phyloP scores from a whole-genome alignment of 2,329 filamentous ascomycete genomes.

The Aspergillus bombycis region DNA sequence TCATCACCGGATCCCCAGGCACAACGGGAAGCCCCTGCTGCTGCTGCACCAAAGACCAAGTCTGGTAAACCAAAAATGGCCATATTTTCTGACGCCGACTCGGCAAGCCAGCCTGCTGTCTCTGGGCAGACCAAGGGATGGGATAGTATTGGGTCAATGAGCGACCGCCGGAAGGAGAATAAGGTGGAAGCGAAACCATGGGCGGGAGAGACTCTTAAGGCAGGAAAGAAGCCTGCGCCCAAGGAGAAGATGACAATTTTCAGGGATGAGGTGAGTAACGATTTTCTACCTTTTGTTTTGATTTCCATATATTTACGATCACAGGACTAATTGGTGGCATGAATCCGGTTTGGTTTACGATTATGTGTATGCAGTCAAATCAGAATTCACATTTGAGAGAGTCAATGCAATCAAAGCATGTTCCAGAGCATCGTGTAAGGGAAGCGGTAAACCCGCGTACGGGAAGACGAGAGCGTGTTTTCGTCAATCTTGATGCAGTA shows the following conservation, averaged over 20 bases:
- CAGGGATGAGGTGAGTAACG: constrained; percentile 85
- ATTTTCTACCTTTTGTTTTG: constrained; percentile 40
- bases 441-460: constrained; percentile 80
- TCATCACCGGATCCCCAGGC: constrained; percentile 67
- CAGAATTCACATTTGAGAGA: constrained; percentile 43
- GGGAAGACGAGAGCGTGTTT: constrained; percentile 82
- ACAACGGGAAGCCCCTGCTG: constrained; percentile 53
- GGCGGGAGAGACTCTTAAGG: constrained; percentile 88
- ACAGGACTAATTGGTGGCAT: constrained; percentile 87
- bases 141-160: constrained; percentile 86
- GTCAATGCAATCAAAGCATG: constrained; percentile 54
- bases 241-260: constrained; percentile 87
- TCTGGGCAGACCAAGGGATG: constrained; percentile 70
- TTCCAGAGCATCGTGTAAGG: constrained; percentile 75
- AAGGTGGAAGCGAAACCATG: constrained; percentile 81
- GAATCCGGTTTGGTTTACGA: constrained; percentile 42
- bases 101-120: constrained; percentile 59
- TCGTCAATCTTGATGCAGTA: constrained; percentile 80
- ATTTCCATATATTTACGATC: constrained; percentile 77
- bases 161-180: constrained; percentile 94
- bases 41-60: constrained; percentile 59
- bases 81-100: constrained; percentile 82
- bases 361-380: constrained; percentile 58
- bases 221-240: constrained; percentile 76
- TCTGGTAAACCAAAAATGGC: constrained; percentile 78